Base-by-base conservation (phyloP, 2,329 filamentous ascomycete species). In the Colletotrichum incanum region DNA sequence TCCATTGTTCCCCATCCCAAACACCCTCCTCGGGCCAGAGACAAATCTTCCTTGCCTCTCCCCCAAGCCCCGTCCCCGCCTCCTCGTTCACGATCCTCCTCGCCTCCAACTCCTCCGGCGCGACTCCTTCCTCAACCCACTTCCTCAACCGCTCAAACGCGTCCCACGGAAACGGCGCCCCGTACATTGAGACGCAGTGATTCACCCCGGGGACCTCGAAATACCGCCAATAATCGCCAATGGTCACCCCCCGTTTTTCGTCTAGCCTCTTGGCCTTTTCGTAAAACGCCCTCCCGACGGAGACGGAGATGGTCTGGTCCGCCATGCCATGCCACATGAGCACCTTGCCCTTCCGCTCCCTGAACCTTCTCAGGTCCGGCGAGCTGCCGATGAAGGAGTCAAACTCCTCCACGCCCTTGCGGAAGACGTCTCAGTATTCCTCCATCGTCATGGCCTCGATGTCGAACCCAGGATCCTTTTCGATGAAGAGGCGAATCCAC, bases 51-150 rank as follows among this genome's bases (percentile, higher is more conserved):
- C 47, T 67, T 20, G 34, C 20, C 45, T 47, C 28, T 0, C 20
- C 8, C 1, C 41, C 65, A 26, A 62, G 9, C 26, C 12, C 20
- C 11, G n/a, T 43, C 47, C 16, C 43, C 23, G 56, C 37, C n/a
- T 34, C 37, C 37, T 28, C 6, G 3, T 61, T 55, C n/a, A 45
- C 39, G 16, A 67, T 1, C 14, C 11, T 43, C 23, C 65, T 34
- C 1, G 65, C 65, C 14, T 54, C 56, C 9, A 62, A 54, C 14
- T 54, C 34, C 26, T 85, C 83, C 41, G 86, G 80, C 11, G 80
- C 80, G 49, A 89, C 80, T 20, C 88, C 88, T 77, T 88, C 87
- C 11, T 80, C 80, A 59, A 89, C 87, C 90, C 90, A 92, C 76
- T 81, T 86, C 76, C 81, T 82, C 3, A 67, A 23, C 23, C 26